phyloP scores from a whole-genome alignment of 2,329 filamentous ascomycete species.

The Thielaviopsis punctulata region DNA sequence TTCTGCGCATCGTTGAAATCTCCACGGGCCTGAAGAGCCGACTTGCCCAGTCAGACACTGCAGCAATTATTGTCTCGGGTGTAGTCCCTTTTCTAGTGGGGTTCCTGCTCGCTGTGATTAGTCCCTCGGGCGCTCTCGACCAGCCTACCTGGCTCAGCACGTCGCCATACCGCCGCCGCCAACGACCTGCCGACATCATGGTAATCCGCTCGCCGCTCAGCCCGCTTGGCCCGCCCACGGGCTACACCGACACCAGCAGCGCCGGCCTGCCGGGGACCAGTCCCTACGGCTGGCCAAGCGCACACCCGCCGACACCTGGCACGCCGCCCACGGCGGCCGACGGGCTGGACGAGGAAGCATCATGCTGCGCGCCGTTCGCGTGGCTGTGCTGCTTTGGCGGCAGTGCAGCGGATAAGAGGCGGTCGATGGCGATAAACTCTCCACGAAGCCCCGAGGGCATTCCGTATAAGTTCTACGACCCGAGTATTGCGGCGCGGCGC shows the following conservation, averaged over 20 bases:
- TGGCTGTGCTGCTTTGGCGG: not conserved
- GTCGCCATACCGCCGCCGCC: conserved; percentile 14
- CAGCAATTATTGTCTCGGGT: conserved; percentile 25
- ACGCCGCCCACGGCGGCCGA: not conserved
- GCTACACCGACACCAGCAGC: not conserved
- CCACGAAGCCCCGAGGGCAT: conserved; percentile 5
- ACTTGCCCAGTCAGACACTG: conserved; percentile 23
- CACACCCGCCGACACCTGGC: not conserved
- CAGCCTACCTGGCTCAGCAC: conserved; percentile 25
- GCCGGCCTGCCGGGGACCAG: not conserved
- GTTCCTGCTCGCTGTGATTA: conserved; percentile 21
- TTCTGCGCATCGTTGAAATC: conserved; percentile 25
- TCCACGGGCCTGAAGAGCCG: conserved; percentile 19
- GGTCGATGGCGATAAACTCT: conserved; percentile 11
- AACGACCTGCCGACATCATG: conserved; percentile 4
- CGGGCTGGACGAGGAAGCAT: not conserved
- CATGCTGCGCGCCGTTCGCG: not conserved
- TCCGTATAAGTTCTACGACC: conserved; percentile 9
- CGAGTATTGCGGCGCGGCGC: not conserved
- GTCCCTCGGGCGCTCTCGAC: conserved; percentile 25
- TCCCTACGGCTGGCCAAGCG: not conserved
- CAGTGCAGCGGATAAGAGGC: conserved; percentile 9
- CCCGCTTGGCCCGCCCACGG: not conserved
- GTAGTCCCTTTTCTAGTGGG: conserved; percentile 23
- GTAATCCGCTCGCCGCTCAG: not conserved